Evolutionary conservation across 2,329 filamentous ascomycete species (phyloP), one percentile per base, ranked within the genome.

Genomic region (Cladophialophora carrionii): DNA sequence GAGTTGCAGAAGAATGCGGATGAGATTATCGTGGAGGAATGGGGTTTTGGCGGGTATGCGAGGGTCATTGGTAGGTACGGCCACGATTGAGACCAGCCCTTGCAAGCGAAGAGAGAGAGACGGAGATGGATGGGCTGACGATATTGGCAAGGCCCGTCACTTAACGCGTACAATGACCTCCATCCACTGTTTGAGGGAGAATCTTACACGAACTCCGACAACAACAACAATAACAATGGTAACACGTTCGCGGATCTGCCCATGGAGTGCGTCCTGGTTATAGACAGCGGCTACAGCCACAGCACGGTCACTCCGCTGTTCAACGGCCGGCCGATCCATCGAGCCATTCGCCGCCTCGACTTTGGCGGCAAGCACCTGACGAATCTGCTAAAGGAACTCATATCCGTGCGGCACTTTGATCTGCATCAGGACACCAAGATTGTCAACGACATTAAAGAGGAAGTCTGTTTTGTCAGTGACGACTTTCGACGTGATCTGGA

Each of bases 1-100:
- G 87, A 88, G 12, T 79, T 99, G 68, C 92, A 97, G 77, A 86
- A 88, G 46, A 95, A 97, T 75, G 92, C 91, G 72, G 95, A 99
- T 74, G 94, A 99, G 80, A 92, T 99, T 74, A 87, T 98, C 1
- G 98, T 99, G 81, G 95, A 99, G 75, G 93, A 98, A 75, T 99
- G 95, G 80, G 91, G 91, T 2, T 99, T 99, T 77, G 86, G 89
- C 10, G 89, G 90, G 70, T 96, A 96, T 78, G 90, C 89, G 70
- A 87, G 95, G 66, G 88, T 86, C 63, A 81, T 90, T 69, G 90
- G 90, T 85, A 75, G 71, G 81, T 86, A 76, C 51, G 48, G 55
- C 31, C 48, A n/a, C 14, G n/a, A 43, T 43, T n/a, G 32, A 56
- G 49, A 37, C 32, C 22, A n/a, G 57, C 54, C 20, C 57, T 24